A percentile compares a stretch with the other conserved stretches of the same genome.
Evolutionary conservation across 164 flowering plant genomes (phyloP).

Genomic region (Dillenia suffruticosa): DNA sequence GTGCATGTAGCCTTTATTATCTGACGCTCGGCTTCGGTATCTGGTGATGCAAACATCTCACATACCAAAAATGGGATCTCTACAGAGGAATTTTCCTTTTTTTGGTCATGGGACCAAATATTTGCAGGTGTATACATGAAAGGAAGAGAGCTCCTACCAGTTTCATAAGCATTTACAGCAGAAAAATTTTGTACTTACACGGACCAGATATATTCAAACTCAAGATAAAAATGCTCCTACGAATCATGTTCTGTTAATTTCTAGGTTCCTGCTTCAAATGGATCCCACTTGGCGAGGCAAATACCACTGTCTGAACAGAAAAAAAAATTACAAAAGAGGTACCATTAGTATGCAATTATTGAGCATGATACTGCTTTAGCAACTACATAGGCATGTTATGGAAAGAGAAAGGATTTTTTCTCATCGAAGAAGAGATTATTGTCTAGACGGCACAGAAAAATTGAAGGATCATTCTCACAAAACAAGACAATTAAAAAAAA

Average conservation of each 20-base stretch:
- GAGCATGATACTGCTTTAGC: too few relatives aligned
- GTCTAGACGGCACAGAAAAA: too few relatives aligned
- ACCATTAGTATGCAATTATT: too few relatives aligned
- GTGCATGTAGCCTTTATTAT: conserved; percentile 12
- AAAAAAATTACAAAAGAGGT: background rate
- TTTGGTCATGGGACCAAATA: conserved; percentile 6
- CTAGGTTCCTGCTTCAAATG: conserved; percentile 65
- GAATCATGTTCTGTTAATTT: conserved; percentile 17
- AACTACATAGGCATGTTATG: too few relatives aligned
- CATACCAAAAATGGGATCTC: conserved; percentile 37
- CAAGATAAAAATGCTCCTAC: conserved; percentile 3
- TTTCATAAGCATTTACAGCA: conserved; percentile 31
- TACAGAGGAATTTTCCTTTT: conserved; percentile 17
- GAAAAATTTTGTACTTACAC: conserved; percentile 32
- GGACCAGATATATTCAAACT: conserved; percentile 14
- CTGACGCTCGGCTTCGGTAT: conserved; percentile 19
- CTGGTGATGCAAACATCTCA: conserved; percentile 14
- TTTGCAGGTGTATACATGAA: conserved; percentile 11
- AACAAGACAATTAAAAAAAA: too few relatives aligned
- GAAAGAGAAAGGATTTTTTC: too few relatives aligned
- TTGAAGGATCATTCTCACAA: too few relatives aligned
- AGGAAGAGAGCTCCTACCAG: conserved; percentile 19
- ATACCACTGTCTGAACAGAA: conserved; percentile 22
- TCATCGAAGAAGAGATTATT: too few relatives aligned
- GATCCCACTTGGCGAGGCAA: conserved; percentile 24